Base-by-base conservation (phyloP, 1,284 basidiomycete species). In the Leccinum pachyderme region DNA sequence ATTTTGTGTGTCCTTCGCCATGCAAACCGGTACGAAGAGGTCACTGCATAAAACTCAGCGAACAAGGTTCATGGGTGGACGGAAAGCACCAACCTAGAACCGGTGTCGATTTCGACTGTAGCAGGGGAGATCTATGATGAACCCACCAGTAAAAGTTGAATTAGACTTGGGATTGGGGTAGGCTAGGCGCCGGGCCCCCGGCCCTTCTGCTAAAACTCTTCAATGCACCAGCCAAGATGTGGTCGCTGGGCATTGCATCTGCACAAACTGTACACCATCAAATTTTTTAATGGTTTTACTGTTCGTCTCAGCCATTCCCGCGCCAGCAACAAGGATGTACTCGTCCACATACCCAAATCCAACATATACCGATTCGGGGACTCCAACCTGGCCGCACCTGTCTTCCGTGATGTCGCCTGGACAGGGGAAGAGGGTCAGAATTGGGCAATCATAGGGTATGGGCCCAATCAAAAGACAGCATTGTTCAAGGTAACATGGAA, bases 381-480 rank as follows among this genome's bases (percentile, higher is more conserved):
- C 56, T 65, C 75, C 11, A 73, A 76, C 52, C 59, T 61, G 22
- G 69, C 76, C 2, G 55, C 66, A 2, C 82, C 84, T 6, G 70
- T 84, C 1, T 78, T 91, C 61, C 77, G 71, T 0, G 73, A 79
- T 51, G 61, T 83, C 3, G 73, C 80, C 25, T 89, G 88, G 87
- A 81, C 76, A 2, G 77, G 90, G 4, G 72, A 76, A 18, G 78
- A 84, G 11, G 76, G 76, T 32, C 79, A 89, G 63, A 84, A 77
- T n/a, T 91, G 90, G 89, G 89, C 86, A 0, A 76, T 91, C 18
- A 76, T 91, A 7, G 83, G 79, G 0, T 74, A 78, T 8, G 83
- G 79, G 8, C 74, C 77, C 57, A 74, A 79, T 59, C 74, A 79
- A 65, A 81, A 84, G 64, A 70, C 75, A 28, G 64, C 75, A 1